A percentile compares a stretch with the other conserved stretches of the same genome.
Conservation (phyloP, 257 asterid species). For the Voacanga thouarsii region DNA sequence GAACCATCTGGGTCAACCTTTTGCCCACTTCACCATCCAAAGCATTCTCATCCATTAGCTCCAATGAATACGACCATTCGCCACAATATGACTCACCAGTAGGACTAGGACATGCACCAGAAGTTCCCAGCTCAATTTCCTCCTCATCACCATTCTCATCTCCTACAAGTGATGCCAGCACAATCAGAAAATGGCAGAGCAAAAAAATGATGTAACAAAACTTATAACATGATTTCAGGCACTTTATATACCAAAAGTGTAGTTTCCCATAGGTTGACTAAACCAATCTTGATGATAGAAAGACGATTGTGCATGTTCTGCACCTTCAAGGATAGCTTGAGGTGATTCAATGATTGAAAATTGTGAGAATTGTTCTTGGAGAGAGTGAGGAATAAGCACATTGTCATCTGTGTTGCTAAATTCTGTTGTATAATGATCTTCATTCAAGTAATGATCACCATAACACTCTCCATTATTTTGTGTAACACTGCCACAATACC, state of each 20-base stretch:
- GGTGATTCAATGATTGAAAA: slow-evolving; percentile 66
- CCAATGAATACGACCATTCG: slow-evolving; percentile 62
- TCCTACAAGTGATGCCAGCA: slow-evolving; percentile 36
- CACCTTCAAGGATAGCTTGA: slow-evolving; percentile 45
- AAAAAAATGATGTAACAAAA: slow-evolving; percentile 12
- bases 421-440: slow-evolving; percentile 44
- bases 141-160: slow-evolving; percentile 45
- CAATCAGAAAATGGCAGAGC: slow-evolving; percentile 12
- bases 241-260: slow-evolving; percentile 46
- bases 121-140: slow-evolving; percentile 43
- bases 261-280: slow-evolving; percentile 60
- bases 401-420: slow-evolving; percentile 35
- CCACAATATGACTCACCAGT: slow-evolving; percentile 46
- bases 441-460: slow-evolving; percentile 47
- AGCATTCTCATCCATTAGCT: slow-evolving; percentile 56
- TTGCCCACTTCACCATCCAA: slow-evolving; percentile 82
- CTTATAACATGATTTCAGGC: slow-evolving; percentile 6
- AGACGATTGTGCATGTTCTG: slow-evolving; percentile 42
- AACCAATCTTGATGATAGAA: slow-evolving; percentile 71
- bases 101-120: slow-evolving; percentile 62
- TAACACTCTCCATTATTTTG: slow-evolving; percentile 54
- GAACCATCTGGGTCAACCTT: slow-evolving; percentile 83
- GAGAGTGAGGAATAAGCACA: slow-evolving; percentile 38
- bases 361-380: slow-evolving; percentile 67
- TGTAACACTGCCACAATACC: slow-evolving; percentile 48